These are phyloP conservation scores for Chlorophyllum brunneum DNA, from an alignment of 768 basidiomycete species.

Conservation along the genomic window DNA sequence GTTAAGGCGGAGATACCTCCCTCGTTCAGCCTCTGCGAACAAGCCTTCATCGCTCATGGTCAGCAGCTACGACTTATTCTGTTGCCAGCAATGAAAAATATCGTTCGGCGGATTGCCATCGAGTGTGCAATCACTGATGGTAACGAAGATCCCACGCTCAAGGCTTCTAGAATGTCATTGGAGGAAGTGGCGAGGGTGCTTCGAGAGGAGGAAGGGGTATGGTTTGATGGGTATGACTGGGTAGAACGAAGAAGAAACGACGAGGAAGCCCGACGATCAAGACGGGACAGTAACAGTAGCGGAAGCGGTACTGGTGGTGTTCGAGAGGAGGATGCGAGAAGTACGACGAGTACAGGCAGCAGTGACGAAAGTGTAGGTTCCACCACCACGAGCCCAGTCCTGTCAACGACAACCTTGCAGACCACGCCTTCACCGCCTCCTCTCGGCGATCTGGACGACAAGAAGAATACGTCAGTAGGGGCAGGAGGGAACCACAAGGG, in stretches of 20 bases:
- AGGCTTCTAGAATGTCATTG: slow-evolving; percentile 48
- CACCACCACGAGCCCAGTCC: slow-evolving; percentile 60
- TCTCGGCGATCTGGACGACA: slow-evolving; percentile 22
- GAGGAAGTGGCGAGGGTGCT: slow-evolving; percentile 60
- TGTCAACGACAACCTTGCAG: slow-evolving; percentile 69
- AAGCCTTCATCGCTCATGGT: slow-evolving; percentile 54
- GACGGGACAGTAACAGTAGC: slow-evolving; percentile 32
- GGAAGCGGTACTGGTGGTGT: slow-evolving; percentile 19
- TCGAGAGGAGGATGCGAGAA: slow-evolving; percentile 9
- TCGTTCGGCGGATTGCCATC: slow-evolving; percentile 62
- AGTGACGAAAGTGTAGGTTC: slow-evolving; percentile 42
- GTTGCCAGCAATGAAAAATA: slow-evolving; percentile 61
- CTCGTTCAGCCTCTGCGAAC: slow-evolving; percentile 59
- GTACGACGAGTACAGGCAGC: slow-evolving; percentile 15
- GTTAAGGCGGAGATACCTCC: slow-evolving; percentile 54
- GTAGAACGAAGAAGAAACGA: slow-evolving; percentile 44
- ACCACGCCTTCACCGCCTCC: slow-evolving; percentile 80
- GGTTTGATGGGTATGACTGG: slow-evolving; percentile 78
- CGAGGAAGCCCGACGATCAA: slow-evolving; percentile 29
- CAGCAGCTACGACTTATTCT: slow-evolving; percentile 59
- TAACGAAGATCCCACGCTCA: slow-evolving; percentile 51
- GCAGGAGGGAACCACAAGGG: slow-evolving; percentile 16
- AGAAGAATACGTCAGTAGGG: slow-evolving; percentile 33
- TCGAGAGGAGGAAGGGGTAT: slow-evolving; percentile 57
- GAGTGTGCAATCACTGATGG: slow-evolving; percentile 46